Conservation (phyloP, 495 filamentous ascomycete genomes). For the Symbiotaphrina buchneri region DNA sequence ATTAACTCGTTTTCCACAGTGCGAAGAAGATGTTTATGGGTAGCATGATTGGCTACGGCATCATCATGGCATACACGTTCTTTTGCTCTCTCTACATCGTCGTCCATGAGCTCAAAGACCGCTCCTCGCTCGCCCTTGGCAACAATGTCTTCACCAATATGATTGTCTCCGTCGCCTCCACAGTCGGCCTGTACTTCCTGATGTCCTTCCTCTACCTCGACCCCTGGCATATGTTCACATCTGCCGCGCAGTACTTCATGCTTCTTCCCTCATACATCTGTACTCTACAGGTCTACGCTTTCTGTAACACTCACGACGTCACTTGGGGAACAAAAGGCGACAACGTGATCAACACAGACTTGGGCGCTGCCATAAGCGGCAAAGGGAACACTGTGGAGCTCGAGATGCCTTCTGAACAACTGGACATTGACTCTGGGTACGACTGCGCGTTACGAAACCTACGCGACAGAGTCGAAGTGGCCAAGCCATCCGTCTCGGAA, state of each 20-base stretch:
- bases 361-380: slow-evolving; percentile 56
- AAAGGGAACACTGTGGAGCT: slow-evolving; percentile 59
- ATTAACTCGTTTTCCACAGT: slow-evolving; percentile 11
- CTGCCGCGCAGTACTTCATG: slow-evolving; percentile 77
- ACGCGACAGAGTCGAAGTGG: slow-evolving; percentile 74
- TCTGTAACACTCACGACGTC: slow-evolving; percentile 98
- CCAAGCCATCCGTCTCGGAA: slow-evolving; percentile 34
- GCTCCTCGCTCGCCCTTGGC: slow-evolving; percentile 32
- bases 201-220: slow-evolving; percentile 92
- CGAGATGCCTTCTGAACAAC: slow-evolving; percentile 93
- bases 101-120: slow-evolving; percentile 44
- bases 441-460: slow-evolving; percentile 94
- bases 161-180: slow-evolving; percentile 71
- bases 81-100: slow-evolving; percentile 78
- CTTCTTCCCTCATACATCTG: slow-evolving; percentile 88
- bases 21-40: slow-evolving; percentile 78
- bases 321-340: slow-evolving; percentile 99
- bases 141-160: slow-evolving; percentile 87
- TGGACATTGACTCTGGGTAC: slow-evolving; percentile 95
- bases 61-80: slow-evolving; percentile 93
- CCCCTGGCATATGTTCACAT: slow-evolving; percentile 99
- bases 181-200: slow-evolving; percentile 85
- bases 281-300: slow-evolving; percentile 93
- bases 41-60: slow-evolving; percentile 63
- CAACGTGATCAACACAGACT: slow-evolving; percentile 77